phyloP scores from a whole-genome alignment of 169 alveolate genomes.

The Eimeria acervulina region DNA sequence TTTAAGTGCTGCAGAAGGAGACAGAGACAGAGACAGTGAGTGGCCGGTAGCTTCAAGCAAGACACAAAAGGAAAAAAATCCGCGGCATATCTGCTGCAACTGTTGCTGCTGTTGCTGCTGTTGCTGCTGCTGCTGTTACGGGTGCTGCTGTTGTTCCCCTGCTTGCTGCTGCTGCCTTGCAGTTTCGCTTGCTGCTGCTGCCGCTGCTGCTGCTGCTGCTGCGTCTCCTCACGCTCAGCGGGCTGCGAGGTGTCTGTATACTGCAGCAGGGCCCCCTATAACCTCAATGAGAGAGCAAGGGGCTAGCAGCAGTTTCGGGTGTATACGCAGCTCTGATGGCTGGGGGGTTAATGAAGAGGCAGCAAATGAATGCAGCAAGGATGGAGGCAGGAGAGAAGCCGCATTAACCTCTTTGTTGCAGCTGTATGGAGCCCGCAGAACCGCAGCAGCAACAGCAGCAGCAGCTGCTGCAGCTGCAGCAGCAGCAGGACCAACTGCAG shows the following conservation, averaged over 20 bases:
- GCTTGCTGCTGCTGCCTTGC: not conserved
- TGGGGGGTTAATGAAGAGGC: no score
- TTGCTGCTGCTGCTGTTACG: not conserved
- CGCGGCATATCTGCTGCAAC: not conserved
- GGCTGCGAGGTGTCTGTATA: not conserved
- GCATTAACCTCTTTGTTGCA: no score
- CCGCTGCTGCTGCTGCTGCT: conserved; percentile 30
- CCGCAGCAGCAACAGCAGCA: no score
- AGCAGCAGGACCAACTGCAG: no score
- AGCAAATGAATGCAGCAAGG: no score
- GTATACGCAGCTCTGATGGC: not conserved
- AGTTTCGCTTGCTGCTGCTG: not conserved
- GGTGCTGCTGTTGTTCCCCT: not conserved
- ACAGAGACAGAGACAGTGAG: no score
- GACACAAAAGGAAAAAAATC: no score
- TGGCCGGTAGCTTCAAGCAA: no score
- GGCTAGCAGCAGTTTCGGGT: not conserved
- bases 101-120: not conserved
- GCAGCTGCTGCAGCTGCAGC: no score
- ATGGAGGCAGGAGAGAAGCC: no score
- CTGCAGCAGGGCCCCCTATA: no score
- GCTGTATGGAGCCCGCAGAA: not conserved
- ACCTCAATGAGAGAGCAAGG: not conserved
- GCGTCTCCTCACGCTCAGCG: not conserved
- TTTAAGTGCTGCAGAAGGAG: no score